phyloP scores from a whole-genome alignment of 176 grass and related monocot genomes.

The Hsuehochloa calcarea region DNA sequence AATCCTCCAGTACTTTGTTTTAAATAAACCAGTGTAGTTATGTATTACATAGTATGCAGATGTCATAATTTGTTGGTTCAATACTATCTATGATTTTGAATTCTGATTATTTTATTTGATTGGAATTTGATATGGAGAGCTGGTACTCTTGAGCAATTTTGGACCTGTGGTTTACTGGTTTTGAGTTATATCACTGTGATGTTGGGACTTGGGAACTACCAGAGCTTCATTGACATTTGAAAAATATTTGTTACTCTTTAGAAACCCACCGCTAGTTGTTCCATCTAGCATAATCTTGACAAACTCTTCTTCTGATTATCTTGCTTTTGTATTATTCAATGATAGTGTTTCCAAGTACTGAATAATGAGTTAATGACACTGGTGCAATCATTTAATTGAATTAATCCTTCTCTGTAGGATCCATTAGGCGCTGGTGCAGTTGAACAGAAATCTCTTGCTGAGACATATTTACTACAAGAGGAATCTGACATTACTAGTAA shows the following conservation, averaged over 20 bases:
- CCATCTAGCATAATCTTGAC: not conserved
- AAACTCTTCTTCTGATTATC: slow-evolving; percentile 1
- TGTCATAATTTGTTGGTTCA: not conserved
- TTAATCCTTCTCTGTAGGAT: slow-evolving; percentile 48
- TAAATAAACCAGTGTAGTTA: slow-evolving; percentile 1
- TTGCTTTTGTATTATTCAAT: not conserved
- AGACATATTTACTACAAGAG: slow-evolving; percentile 79
- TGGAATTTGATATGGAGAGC: not conserved
- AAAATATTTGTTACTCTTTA: not conserved
- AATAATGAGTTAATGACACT: not conserved
- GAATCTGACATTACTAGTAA: slow-evolving; percentile 32
- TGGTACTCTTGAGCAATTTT: not conserved
- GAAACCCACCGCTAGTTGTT: not conserved
- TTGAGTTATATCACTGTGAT: slow-evolving; percentile 11
- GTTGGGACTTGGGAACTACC: not conserved
- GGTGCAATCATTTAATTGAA: slow-evolving; percentile 23
- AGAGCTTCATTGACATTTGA: not conserved
- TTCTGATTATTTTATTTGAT: not conserved
- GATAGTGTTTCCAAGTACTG: slow-evolving; percentile 8
- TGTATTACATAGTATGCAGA: not conserved
- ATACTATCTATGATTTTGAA: not conserved
- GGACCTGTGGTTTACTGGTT: not conserved
- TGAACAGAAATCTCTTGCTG: slow-evolving; percentile 71
- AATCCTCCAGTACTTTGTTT: slow-evolving; percentile 5
- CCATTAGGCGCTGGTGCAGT: slow-evolving; percentile 26